Base-by-base conservation (phyloP, 176 grass and related monocot genomes). In the Coix lacrymajobi region DNA sequence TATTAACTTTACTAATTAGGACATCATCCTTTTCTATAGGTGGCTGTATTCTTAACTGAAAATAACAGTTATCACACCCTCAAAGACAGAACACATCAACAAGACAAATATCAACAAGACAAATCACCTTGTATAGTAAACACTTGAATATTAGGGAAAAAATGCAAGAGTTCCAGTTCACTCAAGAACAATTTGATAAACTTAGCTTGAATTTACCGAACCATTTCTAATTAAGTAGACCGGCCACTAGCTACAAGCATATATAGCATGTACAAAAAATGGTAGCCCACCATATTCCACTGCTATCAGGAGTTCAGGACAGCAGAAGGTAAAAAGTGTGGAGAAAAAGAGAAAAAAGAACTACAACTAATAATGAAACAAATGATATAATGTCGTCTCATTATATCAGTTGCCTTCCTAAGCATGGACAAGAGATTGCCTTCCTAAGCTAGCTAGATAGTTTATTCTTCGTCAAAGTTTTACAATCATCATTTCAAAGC, bases 241-340 rank as follows among this genome's bases (percentile, higher is more conserved):
- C 29, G 70, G 69, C 51, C 29, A 40, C 58, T 84, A 46, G 75
- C 78, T 77, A 90, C n/a, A 66, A 28, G 65, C 83, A 78, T n/a
- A n/a, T n/a, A n/a, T 64, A 73, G 15, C 11, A 88, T 81, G 45
- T 87, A 84, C 71, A 93, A 72, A 85, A 37, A 73, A 74, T 76
- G 38, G 60, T 70, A 33, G 36, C 7, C 28, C 36, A 24, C 37
- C 65, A 79, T 46, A 89, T 73, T 34, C 49, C 25, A 41, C 48
- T 79, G 20, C 37, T 72, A 30, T 31, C 8, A 74, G n/a, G n/a
- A n/a, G n/a, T n/a, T n/a, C n/a, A n/a, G 30, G 38, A 64, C 36
- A 45, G 37, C 34, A 78, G 66, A 40, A 82, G 73, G 72, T 62
- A 78, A 71, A 78, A 81, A 82, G 28, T 36, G 22, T 48, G 40